Conservation (phyloP, 2,329 filamentous ascomycete species). For the Penicillium crustosum region DNA sequence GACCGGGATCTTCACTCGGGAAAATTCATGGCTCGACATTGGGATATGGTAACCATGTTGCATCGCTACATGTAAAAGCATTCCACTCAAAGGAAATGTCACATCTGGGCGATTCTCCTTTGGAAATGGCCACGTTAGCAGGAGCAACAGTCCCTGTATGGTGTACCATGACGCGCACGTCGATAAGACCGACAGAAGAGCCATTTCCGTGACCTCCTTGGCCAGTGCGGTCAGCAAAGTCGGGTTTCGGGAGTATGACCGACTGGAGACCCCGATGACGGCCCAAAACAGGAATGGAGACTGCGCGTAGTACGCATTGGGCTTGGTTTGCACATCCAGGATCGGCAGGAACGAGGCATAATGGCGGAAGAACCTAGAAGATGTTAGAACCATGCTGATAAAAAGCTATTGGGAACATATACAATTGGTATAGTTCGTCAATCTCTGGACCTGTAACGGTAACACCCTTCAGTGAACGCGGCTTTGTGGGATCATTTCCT, state of each 20-base stretch:
- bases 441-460: slow-evolving; percentile 35
- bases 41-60: slow-evolving; percentile 46
- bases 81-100: slow-evolving; percentile 38
- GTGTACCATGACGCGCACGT: slow-evolving; percentile 33
- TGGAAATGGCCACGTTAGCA: slow-evolving; percentile 45
- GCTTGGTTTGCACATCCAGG: slow-evolving; percentile 53
- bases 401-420: neutral
- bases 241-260: slow-evolving; percentile 41
- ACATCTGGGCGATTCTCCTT: slow-evolving; percentile 37
- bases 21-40: slow-evolving; percentile 45
- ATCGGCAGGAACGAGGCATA: slow-evolving; percentile 43
- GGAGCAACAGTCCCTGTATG: slow-evolving; percentile 40
- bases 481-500: slow-evolving; percentile 24
- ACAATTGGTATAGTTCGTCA: slow-evolving; percentile 42
- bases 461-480: slow-evolving; percentile 34
- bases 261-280: slow-evolving; percentile 45
- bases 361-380: slow-evolving; percentile 38
- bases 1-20: slow-evolving; percentile 32
- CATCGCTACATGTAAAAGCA: slow-evolving; percentile 45
- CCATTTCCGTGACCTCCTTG: slow-evolving; percentile 38
- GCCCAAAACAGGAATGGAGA: slow-evolving; percentile 84
- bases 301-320: slow-evolving; percentile 74
- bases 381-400: neutral
- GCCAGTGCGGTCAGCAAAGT: slow-evolving; percentile 39
- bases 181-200: slow-evolving; percentile 35